Base-by-base conservation (phyloP, 805 yeast species). In the Tetrapisispora pingtungensis region DNA sequence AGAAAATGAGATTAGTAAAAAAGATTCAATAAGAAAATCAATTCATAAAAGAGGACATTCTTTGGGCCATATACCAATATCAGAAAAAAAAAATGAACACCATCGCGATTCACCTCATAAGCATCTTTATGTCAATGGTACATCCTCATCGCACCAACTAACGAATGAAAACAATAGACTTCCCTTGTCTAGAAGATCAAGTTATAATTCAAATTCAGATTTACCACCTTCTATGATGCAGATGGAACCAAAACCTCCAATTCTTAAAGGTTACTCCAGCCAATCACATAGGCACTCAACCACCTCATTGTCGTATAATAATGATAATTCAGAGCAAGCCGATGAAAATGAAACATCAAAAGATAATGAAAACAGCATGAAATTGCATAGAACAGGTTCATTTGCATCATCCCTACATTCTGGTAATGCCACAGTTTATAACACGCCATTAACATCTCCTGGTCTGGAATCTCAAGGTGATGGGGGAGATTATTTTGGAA, bases 201-300 rank as follows among this genome's bases (percentile, higher is more conserved):
- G 68, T 41, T 56, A 60, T 27, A 49, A 55, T 24, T 49, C 58
- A 5, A 59, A 59, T 26, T 49, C 61, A 1, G 68, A 66, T 44
- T 64, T 80, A 46, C 86, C 87, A 14, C 78, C 83, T 17, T 77
- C 84, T 33, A 80, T 83, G 88, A 67, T 74, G 32, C 80, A 77
- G 50, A 66, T 79, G 48, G 82, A 75, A 53, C 90, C 93, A 15
- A 81, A 77, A 55, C 79, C 79, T 45, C 89, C 93, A 1, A 84
- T 84, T 46, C 69, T 84, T 51, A 70, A 80, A 50, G 69, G 72
- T 42, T 56, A 55, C 7, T 42, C 45, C 4, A 26, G 7, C n/a
- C 33, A 26, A 15, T 42, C 45, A n/a, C 4, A 32, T 32, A 15
- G 34, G 5, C 10, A 32, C 5, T 32, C 34, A 8, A 32, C 34